phyloP scores from a whole-genome alignment of 495 filamentous ascomycete species.

The Mycothermus thermophilus region DNA sequence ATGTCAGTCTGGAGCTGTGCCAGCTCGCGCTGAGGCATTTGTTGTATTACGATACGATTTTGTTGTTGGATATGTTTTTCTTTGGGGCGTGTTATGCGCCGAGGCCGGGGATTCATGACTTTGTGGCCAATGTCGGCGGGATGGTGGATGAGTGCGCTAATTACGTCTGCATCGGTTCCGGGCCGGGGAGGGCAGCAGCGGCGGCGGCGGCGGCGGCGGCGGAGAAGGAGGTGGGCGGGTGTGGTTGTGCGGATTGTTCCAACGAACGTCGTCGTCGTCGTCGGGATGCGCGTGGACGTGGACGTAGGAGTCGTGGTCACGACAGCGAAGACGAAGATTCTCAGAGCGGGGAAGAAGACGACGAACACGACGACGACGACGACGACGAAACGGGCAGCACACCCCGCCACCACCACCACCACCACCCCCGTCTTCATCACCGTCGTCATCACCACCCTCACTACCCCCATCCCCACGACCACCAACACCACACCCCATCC shows the following conservation, averaged over 20 bases:
- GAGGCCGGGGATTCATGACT: slow-evolving; percentile 57
- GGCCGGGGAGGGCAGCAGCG: neutral
- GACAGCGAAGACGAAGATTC: too few relatives aligned
- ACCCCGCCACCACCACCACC: slow-evolving; percentile 3
- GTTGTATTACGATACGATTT: slow-evolving; percentile 75
- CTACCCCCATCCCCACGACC: slow-evolving; percentile 9
- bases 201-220: too few relatives aligned
- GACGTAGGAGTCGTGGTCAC: neutral
- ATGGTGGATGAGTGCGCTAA: slow-evolving; percentile 75
- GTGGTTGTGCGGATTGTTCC: too few relatives aligned
- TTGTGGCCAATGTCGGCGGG: slow-evolving; percentile 50
- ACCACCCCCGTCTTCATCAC: too few relatives aligned
- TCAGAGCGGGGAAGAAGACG: slow-evolving; percentile 4
- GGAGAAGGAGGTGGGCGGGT: neutral
- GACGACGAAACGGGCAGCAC: neutral
- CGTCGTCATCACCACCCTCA: too few relatives aligned
- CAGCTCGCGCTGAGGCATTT: slow-evolving; percentile 76
- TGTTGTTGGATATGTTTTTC: slow-evolving; percentile 85
- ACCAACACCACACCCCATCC: neutral
- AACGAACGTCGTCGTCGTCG: too few relatives aligned
- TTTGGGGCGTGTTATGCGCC: slow-evolving; percentile 83
- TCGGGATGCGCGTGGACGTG: neutral
- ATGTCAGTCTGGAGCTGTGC: slow-evolving; percentile 71
- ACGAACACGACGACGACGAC: neutral
- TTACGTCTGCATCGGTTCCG: slow-evolving; percentile 46